These are phyloP conservation scores for Coriaria nepalensis DNA, from an alignment of 306 rosid species.

Conservation along the genomic window DNA sequence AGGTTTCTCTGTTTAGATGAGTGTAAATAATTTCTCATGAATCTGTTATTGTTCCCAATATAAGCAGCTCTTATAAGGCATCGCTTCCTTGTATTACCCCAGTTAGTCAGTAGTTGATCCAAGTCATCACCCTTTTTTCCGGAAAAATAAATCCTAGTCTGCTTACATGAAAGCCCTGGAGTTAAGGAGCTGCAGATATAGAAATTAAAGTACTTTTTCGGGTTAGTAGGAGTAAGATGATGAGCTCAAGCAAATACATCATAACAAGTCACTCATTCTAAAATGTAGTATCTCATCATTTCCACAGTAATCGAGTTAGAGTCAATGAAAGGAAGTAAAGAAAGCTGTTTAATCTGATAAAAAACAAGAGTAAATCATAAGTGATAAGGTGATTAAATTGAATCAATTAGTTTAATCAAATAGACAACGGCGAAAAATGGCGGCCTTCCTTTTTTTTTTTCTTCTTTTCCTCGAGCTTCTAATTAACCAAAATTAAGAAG, in stretches of 20 bases:
- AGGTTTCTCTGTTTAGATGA: constrained; percentile 31
- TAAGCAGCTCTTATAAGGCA: constrained; percentile 32
- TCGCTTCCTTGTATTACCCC: constrained; percentile 59
- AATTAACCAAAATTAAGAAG: constrained; percentile 9
- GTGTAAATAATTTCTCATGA: constrained; percentile 28
- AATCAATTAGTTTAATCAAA: not conserved
- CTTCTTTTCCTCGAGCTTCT: constrained; percentile 3
- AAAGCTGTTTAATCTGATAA: not conserved
- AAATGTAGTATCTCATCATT: too few relatives aligned
- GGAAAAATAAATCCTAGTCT: constrained; percentile 18
- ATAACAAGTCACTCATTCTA: not conserved
- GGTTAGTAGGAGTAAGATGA: too few relatives aligned
- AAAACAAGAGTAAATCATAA: not conserved
- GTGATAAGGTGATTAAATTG: not conserved
- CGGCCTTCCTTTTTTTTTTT: not conserved
- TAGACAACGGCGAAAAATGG: not conserved
- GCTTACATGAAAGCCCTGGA: constrained; percentile 18
- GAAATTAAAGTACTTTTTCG: constrained; percentile 8
- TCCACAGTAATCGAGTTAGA: too few relatives aligned
- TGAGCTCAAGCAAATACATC: constrained; percentile 6
- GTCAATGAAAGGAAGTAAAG: too few relatives aligned
- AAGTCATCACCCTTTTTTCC: constrained; percentile 32
- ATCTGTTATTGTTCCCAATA: constrained; percentile 20
- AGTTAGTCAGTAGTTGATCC: constrained; percentile 33
- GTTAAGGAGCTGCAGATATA: constrained; percentile 38